A percentile compares a stretch with the other conserved stretches of the same genome.
These are phyloP conservation scores for Alternaria dauci DNA, from an alignment of 2,329 filamentous ascomycete genomes.

Conservation along the genomic window DNA sequence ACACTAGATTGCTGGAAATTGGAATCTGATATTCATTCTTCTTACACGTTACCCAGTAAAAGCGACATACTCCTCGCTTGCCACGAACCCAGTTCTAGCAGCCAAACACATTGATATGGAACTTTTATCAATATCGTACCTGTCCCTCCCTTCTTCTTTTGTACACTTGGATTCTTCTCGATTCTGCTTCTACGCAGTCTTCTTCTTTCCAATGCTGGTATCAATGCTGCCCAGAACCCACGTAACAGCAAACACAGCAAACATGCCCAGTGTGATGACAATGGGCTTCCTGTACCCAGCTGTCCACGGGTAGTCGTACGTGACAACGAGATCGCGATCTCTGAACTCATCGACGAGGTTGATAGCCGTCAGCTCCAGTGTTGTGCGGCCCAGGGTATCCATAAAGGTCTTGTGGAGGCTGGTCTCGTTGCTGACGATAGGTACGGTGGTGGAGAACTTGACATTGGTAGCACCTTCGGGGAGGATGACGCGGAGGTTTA, in stretches of 20 bases:
- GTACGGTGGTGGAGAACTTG: slow-evolving; percentile 77
- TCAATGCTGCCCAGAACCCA: slow-evolving; percentile 83
- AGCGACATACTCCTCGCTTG: slow-evolving; percentile 4
- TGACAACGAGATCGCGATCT: slow-evolving; percentile 82
- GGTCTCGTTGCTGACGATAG: slow-evolving; percentile 68
- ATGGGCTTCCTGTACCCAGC: slow-evolving; percentile 86
- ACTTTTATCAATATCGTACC: background rate
- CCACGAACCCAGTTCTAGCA: slow-evolving; percentile 12
- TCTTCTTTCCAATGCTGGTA: slow-evolving; percentile 76
- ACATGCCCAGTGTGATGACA: slow-evolving; percentile 75
- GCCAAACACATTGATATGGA: background rate
- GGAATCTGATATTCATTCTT: slow-evolving; percentile 29
- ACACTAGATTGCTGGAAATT: slow-evolving; percentile 12
- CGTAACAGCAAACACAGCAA: slow-evolving; percentile 76
- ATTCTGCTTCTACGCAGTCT: slow-evolving; percentile 35
- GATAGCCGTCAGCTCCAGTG: slow-evolving; percentile 78
- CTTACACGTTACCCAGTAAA: slow-evolving; percentile 22
- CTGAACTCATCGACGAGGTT: slow-evolving; percentile 93
- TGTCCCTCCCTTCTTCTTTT: background rate
- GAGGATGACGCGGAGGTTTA: slow-evolving; percentile 82
- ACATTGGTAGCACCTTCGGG: slow-evolving; percentile 92
- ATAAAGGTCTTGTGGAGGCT: slow-evolving; percentile 87
- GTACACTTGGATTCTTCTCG: background rate
- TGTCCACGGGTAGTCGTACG: slow-evolving; percentile 81
- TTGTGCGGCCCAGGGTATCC: slow-evolving; percentile 88